Evolutionary conservation across 768 basidiomycete genomes (phyloP).

Genomic region (Xerocomus potaroensis): DNA sequence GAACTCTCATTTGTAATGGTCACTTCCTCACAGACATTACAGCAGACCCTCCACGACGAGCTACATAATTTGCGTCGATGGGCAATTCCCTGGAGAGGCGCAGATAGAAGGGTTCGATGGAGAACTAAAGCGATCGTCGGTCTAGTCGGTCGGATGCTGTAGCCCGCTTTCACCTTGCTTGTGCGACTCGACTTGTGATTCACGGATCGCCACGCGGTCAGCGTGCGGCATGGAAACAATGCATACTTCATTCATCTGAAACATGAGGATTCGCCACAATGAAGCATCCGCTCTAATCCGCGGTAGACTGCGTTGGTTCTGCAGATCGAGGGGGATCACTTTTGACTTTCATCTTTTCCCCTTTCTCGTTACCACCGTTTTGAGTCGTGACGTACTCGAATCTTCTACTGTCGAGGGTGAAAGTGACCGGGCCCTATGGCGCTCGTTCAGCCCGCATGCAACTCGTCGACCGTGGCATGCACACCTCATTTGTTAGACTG

Average conservation of each 20-base stretch:
- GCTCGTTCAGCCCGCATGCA: no score
- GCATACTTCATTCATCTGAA: slow-evolving; percentile 2
- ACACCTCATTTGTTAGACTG: slow-evolving; percentile 79
- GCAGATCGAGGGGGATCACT: slow-evolving; percentile 2
- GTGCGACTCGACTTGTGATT: not conserved
- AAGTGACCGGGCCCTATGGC: slow-evolving; percentile 77
- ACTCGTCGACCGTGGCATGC: slow-evolving; percentile 10
- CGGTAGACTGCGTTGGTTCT: slow-evolving; percentile 3
- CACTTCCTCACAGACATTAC: slow-evolving; percentile 53
- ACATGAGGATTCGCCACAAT: not conserved
- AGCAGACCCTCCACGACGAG: slow-evolving; percentile 49
- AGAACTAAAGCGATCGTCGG: slow-evolving; percentile 61
- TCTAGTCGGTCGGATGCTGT: slow-evolving; percentile 69
- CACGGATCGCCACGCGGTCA: no score
- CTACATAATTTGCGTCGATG: slow-evolving; percentile 47
- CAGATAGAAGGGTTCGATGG: slow-evolving; percentile 51
- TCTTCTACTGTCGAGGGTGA: slow-evolving; percentile 79
- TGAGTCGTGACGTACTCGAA: slow-evolving; percentile 54
- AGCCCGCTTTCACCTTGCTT: no score
- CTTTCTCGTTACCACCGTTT: slow-evolving; percentile 7
- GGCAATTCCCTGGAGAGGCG: slow-evolving; percentile 57
- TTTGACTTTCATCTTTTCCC: slow-evolving; percentile 6
- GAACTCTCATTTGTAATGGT: slow-evolving; percentile 87
- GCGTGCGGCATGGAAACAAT: slow-evolving; percentile 1
- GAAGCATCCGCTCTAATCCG: not conserved